Evolutionary conservation across 2,329 filamentous ascomycete species (phyloP), one percentile per base, ranked within the genome.

Genomic region (Seiridium cupressi): DNA sequence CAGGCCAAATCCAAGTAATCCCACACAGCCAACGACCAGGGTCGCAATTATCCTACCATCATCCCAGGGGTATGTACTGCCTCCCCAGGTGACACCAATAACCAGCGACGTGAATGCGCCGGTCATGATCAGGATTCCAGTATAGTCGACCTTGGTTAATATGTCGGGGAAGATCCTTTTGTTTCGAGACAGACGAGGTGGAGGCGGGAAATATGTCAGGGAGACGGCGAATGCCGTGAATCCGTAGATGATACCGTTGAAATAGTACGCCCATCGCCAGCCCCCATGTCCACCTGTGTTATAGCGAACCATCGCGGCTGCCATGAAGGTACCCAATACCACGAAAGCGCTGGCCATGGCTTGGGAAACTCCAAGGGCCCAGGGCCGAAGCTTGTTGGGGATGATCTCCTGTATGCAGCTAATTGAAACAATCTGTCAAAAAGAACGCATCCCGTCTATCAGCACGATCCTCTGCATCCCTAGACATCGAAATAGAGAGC

Each of bases 41-140:
- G 84, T 82, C 0, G 75, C 76, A 51, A 88, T 77, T 10, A 87
- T 83, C 62, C 84, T 80, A 0, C 75, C 71, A 0, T 82, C 84
- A 1, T 76, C 69, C 86, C 86, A 89, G 0, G 77, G 66, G 63
- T 86, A 85, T 62, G 84, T 76, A 47, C 81, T 81, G 1, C 86
- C 86, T 32, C 76, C 76, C 78, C 77, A 82, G 18, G 18, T 26
- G 18, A 26, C 18, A 26, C 18, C 18, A 26, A 26, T 26, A 26
- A 26, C 18, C 18, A 26, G 18, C 18, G 18, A 26, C 5, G 44
- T 32, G 34, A 57, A 48, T 35, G 55, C 32, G 26, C 55, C 55
- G 18, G 55, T 57, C 42, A 57, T 47, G 3, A 57, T 47, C 1
- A 31, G 9, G 10, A 57, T 57, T 5, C 55, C 55, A 7, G 38